Evolutionary conservation across 1,284 basidiomycete genomes (phyloP).

Genomic region (Heterobasidion parviporum): DNA sequence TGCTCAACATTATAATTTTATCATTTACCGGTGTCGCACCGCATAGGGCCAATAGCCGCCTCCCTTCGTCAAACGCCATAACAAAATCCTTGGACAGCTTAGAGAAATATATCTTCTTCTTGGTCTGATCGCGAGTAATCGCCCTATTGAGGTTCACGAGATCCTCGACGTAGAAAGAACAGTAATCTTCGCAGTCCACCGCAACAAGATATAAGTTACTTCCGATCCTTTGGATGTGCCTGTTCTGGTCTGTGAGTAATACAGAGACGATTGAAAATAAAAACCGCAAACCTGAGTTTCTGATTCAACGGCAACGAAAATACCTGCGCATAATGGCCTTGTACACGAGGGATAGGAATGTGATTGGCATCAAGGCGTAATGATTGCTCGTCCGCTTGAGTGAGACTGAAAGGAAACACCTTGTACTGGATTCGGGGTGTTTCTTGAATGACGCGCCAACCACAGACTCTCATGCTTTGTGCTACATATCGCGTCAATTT

Average conservation of each 20-base stretch:
- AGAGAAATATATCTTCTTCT: constrained; percentile 30
- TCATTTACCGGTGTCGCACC: constrained; percentile 27
- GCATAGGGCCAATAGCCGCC: constrained; percentile 36
- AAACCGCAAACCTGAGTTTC: background rate
- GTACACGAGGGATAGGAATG: background rate
- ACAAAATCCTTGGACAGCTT: constrained; percentile 34
- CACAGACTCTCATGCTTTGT: background rate
- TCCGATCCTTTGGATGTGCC: background rate
- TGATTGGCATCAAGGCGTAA: background rate
- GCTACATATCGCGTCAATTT: no score
- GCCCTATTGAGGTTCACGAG: constrained; percentile 22
- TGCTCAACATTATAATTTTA: background rate
- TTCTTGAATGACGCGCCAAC: background rate
- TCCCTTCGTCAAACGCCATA: constrained; percentile 41
- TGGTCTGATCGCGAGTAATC: constrained; percentile 13
- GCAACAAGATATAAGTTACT: constrained; percentile 22
- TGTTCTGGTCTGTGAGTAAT: background rate
- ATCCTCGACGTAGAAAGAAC: constrained; percentile 32
- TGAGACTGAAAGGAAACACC: background rate
- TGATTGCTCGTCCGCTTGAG: background rate
- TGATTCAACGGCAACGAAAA: background rate
- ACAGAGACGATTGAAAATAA: background rate
- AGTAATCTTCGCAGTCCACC: constrained; percentile 20
- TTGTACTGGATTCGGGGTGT: background rate
- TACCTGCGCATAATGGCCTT: background rate